These are phyloP conservation scores for Corylus heterophylla DNA, from an alignment of 306 rosid species.

Conservation along the genomic window DNA sequence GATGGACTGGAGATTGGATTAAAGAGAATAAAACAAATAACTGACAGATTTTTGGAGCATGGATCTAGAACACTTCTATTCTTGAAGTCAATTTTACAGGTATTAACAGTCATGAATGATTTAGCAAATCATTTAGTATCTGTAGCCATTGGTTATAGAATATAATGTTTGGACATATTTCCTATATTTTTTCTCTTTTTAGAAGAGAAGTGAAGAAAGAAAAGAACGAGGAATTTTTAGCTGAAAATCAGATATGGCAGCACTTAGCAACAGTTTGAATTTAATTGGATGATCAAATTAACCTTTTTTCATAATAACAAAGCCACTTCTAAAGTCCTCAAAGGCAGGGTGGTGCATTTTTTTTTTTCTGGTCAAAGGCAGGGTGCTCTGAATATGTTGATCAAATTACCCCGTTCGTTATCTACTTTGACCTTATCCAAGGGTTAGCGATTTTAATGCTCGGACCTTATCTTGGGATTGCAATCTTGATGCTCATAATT, in stretches of 20 bases:
- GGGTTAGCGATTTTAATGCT: not conserved
- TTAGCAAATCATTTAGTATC: not conserved
- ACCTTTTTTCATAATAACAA: not conserved
- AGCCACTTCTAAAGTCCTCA: not conserved
- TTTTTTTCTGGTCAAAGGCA: not conserved
- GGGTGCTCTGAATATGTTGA: not conserved
- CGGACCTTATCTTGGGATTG: too few relatives aligned
- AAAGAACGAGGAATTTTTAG: not conserved
- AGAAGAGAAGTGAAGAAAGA: not conserved
- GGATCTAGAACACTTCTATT: conserved; percentile 82
- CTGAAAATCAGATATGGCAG: not conserved
- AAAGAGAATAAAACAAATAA: conserved; percentile 61
- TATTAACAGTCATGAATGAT: conserved; percentile 25
- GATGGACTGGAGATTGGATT: conserved; percentile 63
- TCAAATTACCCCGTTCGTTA: not conserved
- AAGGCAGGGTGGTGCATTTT: not conserved
- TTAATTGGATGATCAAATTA: not conserved
- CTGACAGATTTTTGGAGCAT: conserved; percentile 65
- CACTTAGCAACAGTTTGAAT: not conserved
- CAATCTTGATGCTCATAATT: not conserved
- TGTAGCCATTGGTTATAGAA: not conserved
- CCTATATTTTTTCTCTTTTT: not conserved
- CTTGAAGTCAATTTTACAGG: conserved; percentile 92
- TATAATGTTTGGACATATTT: not conserved
- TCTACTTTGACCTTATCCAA: not conserved